Evolutionary conservation across 192 early-diverging fungal species (phyloP).

Genomic region (Coemansia sp.): DNA sequence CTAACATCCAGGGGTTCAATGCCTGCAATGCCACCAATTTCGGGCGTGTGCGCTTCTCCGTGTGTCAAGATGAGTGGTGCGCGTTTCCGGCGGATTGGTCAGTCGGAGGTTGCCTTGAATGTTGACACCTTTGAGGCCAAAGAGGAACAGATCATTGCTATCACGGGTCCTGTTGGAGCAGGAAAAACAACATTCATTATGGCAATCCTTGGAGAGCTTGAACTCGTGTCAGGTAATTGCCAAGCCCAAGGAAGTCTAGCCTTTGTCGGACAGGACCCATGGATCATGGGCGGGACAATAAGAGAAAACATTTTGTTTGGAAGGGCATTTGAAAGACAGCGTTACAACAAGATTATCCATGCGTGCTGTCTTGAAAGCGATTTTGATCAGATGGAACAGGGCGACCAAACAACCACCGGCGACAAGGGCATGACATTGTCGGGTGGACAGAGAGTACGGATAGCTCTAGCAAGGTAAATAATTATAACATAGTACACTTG

Average conservation of each 20-base stretch:
- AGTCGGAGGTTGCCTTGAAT: background rate
- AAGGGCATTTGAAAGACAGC: conserved; percentile 42
- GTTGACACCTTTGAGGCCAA: conserved; percentile 2
- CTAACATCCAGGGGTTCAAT: background rate
- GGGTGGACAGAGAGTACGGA: conserved; percentile 59
- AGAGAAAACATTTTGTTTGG: conserved; percentile 79
- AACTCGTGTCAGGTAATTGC: conserved; percentile 11
- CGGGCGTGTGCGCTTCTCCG: background rate
- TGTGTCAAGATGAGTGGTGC: conserved; percentile 6
- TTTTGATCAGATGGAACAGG: conserved; percentile 56
- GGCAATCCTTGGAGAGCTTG: conserved; percentile 76
- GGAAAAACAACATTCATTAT: conserved; percentile 80
- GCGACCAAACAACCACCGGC: conserved; percentile 61
- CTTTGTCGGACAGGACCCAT: conserved; percentile 52
- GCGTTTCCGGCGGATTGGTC: conserved; percentile 3
- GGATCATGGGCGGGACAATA: conserved; percentile 68
- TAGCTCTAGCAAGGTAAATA: conserved; percentile 59
- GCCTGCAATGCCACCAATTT: background rate
- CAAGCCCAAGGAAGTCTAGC: conserved; percentile 17
- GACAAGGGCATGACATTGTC: conserved; percentile 40
- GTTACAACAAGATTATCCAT: conserved; percentile 59
- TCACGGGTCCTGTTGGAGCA: conserved; percentile 79
- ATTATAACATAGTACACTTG: conserved; percentile 19
- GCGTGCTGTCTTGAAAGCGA: conserved; percentile 66
- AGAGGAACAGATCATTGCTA: conserved; percentile 62